Percentiles rank a stretch among this genome's conserved stretches.
Evolutionary conservation across 768 basidiomycete genomes (phyloP).

Genomic region (Panellus pusillus): DNA sequence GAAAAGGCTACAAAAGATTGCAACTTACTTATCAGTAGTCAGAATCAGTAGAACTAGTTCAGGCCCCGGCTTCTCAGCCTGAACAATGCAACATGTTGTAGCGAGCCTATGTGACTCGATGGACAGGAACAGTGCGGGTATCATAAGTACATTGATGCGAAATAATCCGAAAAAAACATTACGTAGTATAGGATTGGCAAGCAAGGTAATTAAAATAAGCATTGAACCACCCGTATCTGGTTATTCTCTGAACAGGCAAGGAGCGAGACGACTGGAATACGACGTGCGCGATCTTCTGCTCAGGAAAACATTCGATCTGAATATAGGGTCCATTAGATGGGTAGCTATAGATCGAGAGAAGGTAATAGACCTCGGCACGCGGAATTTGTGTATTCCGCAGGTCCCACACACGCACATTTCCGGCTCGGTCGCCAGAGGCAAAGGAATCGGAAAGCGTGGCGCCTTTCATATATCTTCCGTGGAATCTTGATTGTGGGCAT

Average conservation of each 20-base stretch:
- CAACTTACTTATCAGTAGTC: too few relatives aligned
- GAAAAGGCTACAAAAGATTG: too few relatives aligned
- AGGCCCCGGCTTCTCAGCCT: too few relatives aligned
- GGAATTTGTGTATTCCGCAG: slow-evolving; percentile 36
- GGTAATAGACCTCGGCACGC: slow-evolving; percentile 23
- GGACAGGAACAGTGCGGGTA: too few relatives aligned
- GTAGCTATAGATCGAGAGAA: neutral
- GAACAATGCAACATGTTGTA: too few relatives aligned
- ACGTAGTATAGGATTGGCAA: too few relatives aligned
- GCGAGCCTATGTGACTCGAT: too few relatives aligned
- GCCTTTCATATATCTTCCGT: slow-evolving; percentile 50
- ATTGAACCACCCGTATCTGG: slow-evolving; percentile 28
- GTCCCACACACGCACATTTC: slow-evolving; percentile 49
- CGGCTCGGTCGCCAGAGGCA: slow-evolving; percentile 44
- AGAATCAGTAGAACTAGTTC: too few relatives aligned
- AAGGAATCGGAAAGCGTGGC: slow-evolving; percentile 32
- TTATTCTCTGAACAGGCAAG: slow-evolving; percentile 41
- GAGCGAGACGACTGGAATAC: slow-evolving; percentile 32
- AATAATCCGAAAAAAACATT: too few relatives aligned
- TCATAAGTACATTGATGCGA: too few relatives aligned
- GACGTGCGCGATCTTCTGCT: slow-evolving; percentile 40
- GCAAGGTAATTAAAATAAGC: too few relatives aligned
- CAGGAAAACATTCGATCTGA: slow-evolving; percentile 35
- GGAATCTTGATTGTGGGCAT: slow-evolving; percentile 27
- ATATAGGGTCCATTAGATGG: neutral